Conservation (phyloP, 2,329 filamentous ascomycete genomes). For the Lecanicillium sp. region DNA sequence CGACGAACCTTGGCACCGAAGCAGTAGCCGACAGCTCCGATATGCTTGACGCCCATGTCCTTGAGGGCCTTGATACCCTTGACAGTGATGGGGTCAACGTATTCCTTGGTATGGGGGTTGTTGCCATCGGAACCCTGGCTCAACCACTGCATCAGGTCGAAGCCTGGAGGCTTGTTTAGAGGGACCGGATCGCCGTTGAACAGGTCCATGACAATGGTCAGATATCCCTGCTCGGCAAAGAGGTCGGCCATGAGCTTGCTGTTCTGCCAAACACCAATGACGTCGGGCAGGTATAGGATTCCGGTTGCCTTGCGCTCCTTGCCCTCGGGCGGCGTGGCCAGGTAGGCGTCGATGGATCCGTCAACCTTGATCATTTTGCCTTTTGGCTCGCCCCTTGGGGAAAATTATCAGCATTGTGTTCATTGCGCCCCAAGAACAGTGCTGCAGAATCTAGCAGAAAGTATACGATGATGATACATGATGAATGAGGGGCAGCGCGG, state of each 20-base stretch:
- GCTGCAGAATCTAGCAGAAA: neutral
- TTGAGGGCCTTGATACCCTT: constrained; percentile 45
- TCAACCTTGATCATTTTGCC: constrained; percentile 38
- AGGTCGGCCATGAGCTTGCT: constrained; percentile 32
- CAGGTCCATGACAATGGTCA: constrained; percentile 27
- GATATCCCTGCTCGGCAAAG: constrained; percentile 29
- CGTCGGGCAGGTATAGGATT: constrained; percentile 28
- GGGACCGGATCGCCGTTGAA: constrained; percentile 28
- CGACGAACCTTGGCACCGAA: constrained; percentile 52
- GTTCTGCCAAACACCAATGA: constrained; percentile 30
- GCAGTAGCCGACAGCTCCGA: constrained; percentile 56
- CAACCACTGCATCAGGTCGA: constrained; percentile 26
- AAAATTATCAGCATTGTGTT: neutral
- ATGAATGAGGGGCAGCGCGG: neutral
- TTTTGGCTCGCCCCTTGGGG: constrained; percentile 35
- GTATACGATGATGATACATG: too few species aligned
- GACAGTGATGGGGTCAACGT: constrained; percentile 24
- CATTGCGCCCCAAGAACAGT: neutral
- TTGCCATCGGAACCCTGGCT: constrained; percentile 35
- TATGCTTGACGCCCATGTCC: constrained; percentile 38
- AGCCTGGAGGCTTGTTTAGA: constrained; percentile 16
- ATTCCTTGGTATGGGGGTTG: constrained; percentile 30
- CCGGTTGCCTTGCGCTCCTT: constrained; percentile 19
- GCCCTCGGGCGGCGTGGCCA: constrained; percentile 12
- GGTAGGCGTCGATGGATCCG: constrained; percentile 14